Conservation (phyloP, 1,139 yeast species). For the Diutina ranongensis region DNA sequence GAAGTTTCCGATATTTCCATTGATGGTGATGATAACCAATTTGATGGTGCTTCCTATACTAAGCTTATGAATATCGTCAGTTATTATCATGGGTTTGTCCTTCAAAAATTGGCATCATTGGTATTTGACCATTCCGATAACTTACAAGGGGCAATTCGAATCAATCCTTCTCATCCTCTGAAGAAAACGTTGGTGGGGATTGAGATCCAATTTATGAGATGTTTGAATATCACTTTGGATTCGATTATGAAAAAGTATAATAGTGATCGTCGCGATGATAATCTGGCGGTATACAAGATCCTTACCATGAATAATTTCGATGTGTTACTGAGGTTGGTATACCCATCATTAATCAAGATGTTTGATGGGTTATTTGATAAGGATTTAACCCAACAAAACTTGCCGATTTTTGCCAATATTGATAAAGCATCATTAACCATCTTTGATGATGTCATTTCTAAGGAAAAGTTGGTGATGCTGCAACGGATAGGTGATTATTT, state of each 20-base stretch:
- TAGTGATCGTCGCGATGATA: slow-evolving; percentile 15
- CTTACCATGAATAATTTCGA: slow-evolving; percentile 37
- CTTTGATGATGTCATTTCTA: slow-evolving; percentile 29
- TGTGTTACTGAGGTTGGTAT: slow-evolving; percentile 21
- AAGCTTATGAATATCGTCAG: slow-evolving; percentile 34
- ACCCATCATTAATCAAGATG: slow-evolving; percentile 22
- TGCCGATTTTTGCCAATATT: slow-evolving; percentile 32
- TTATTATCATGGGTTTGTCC: slow-evolving; percentile 25
- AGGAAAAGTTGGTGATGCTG: slow-evolving; percentile 27
- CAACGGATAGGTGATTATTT: slow-evolving; percentile 17
- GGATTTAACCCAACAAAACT: slow-evolving; percentile 26
- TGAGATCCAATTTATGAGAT: slow-evolving; percentile 37
- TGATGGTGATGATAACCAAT: background rate
- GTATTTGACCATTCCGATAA: slow-evolving; percentile 21
- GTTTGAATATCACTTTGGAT: slow-evolving; percentile 38
- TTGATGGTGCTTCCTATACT: slow-evolving; percentile 18
- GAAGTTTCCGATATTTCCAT: slow-evolving; percentile 14
- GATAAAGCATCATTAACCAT: slow-evolving; percentile 33
- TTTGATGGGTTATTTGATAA: slow-evolving; percentile 28
- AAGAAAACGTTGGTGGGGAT: slow-evolving; percentile 30
- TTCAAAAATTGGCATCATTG: slow-evolving; percentile 21
- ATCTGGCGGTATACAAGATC: slow-evolving; percentile 22
- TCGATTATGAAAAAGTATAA: slow-evolving; percentile 34
- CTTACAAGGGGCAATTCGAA: slow-evolving; percentile 18
- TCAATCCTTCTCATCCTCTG: slow-evolving; percentile 30